Evolutionary conservation across 352 stramenopile genomes (phyloP), one percentile per base, ranked within the genome.

Genomic region (Phytophthora citrophthora): DNA sequence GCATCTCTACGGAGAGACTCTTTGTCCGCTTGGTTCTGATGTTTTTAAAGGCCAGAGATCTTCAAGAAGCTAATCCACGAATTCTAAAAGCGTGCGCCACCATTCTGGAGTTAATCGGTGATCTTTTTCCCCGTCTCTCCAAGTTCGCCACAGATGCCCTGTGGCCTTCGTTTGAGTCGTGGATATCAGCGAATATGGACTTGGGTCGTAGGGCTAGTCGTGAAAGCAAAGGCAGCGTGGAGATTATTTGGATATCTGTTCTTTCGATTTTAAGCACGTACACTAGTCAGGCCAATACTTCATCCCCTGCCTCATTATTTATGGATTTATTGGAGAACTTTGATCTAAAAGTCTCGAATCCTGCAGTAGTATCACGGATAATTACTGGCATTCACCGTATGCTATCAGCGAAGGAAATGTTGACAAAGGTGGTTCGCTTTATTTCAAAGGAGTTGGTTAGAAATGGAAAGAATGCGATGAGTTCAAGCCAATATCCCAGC

Each of bases 91-190:
- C n/a, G 2, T 70, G 34, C 4, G 57, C 46, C 18, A 43, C 46
- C 1, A 68, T 86, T 15, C 27, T 86, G 39, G 46, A 70, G 31
- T 52, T 67, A 10, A 66, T 88, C 63, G 39, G 49, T 7, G 16
- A 61, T 27, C 39, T 65, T 2, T 76, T 75, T 12, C 24, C 51
- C 4, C 23, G 46, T 18, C 55, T 78, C 6, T 77, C 61, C 5
- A 72, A 54, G 39, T 75, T 70, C 54, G 70, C 67, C 23, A 64
- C 34, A 0, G 64, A 84, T 60, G 59, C 55, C 34, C 16, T 88
- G 20, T 88, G 78, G 78, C 61, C 64, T 47, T 52, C 58, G 47
- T 69, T 88, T 12, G 56, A 72, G 47, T 58, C 39, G 38, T 77
- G 70, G 70, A 12, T 75, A 16, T 47, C 36, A 50, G 20, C 15